Conservation (phyloP, 1,139 yeast species). For the Yarrowia galli region DNA sequence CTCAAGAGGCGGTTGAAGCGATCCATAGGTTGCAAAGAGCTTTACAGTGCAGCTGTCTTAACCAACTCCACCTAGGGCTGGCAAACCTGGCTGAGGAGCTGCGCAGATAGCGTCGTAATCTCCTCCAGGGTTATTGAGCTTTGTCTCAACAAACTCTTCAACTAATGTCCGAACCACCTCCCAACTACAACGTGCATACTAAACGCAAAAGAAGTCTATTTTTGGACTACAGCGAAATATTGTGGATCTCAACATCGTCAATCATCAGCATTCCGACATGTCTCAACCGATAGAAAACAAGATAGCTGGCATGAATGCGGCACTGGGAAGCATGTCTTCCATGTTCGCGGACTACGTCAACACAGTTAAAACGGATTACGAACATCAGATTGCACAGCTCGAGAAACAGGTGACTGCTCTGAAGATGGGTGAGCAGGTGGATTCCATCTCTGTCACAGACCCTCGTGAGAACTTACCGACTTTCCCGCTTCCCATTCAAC, state of each 20-base stretch:
- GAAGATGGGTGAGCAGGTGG: slow-evolving; percentile 30
- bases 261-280: slow-evolving; percentile 2
- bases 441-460: slow-evolving; percentile 30
- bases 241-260: background rate
- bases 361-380: slow-evolving; percentile 37
- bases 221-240: background rate
- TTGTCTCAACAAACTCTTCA: background rate
- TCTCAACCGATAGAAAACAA: slow-evolving; percentile 37
- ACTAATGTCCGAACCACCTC: background rate
- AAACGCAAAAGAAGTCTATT: background rate
- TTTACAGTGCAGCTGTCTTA: too few species aligned
- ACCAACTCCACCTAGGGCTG: too few species aligned
- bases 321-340: slow-evolving; percentile 34
- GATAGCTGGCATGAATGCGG: slow-evolving; percentile 22
- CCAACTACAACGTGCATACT: background rate
- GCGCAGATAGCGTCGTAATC: too few species aligned
- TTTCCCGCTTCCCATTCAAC: slow-evolving; percentile 21
- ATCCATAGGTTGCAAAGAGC: too few species aligned
- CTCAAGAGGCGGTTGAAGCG: too few species aligned
- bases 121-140: too few species aligned
- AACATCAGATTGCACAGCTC: slow-evolving; percentile 24
- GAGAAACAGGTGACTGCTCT: slow-evolving; percentile 32
- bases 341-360: slow-evolving; percentile 38
- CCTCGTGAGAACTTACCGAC: slow-evolving; percentile 33
- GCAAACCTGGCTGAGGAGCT: too few species aligned